Evolutionary conservation across 169 alveolate species (phyloP).

Genomic region (Babesia caballi): DNA sequence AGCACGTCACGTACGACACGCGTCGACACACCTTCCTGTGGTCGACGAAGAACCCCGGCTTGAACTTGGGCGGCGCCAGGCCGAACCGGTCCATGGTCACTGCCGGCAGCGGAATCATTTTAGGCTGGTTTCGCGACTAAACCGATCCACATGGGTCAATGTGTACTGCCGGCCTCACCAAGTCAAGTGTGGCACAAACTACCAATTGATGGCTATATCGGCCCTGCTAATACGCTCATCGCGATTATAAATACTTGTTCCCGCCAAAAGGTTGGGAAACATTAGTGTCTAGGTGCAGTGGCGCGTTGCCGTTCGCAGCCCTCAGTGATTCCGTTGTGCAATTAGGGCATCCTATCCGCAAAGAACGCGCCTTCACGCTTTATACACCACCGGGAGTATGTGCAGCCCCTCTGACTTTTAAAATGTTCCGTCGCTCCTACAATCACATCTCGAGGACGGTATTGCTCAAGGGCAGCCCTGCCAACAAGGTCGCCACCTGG

Average conservation of each 20-base stretch:
- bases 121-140: constrained; percentile 9
- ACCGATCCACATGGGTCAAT: background rate
- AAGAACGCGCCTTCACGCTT: no score
- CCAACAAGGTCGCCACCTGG: constrained; percentile 61
- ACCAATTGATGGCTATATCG: no score
- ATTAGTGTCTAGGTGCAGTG: background rate
- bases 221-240: no score
- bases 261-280: no score
- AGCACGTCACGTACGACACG: background rate
- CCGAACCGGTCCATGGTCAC: constrained; percentile 32
- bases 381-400: no score
- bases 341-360: no score
- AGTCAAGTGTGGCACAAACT: no score
- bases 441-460: constrained; percentile 52
- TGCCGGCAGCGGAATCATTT: constrained; percentile 35
- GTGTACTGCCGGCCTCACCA: no score
- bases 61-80: constrained; percentile 46
- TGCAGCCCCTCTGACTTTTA: no score
- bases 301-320: background rate
- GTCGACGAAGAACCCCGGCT: constrained; percentile 46
- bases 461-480: constrained; percentile 63
- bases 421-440: constrained; percentile 40
- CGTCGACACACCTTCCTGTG: constrained; percentile 41
- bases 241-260: no score
- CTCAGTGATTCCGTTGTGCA: background rate